These are phyloP conservation scores for Talaromyces sp. DNA, from an alignment of 2,329 filamentous ascomycete species.

Conservation along the genomic window DNA sequence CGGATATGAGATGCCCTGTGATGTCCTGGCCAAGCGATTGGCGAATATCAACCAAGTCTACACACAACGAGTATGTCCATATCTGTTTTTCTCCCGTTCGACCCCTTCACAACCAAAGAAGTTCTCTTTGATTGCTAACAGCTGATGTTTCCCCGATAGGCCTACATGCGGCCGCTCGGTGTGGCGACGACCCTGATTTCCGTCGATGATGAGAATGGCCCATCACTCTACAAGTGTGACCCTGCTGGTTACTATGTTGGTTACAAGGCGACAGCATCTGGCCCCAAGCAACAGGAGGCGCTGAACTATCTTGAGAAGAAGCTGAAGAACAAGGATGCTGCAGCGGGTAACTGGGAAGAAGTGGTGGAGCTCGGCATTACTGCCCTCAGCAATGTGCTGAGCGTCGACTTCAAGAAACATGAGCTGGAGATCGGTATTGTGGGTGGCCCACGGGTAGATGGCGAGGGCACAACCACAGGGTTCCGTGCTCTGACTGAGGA, in stretches of 20 bases:
- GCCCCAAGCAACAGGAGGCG: conserved; percentile 97
- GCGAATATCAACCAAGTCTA: conserved; percentile 99
- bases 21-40: conserved; percentile 92
- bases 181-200: conserved; percentile 95
- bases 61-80: conserved; percentile 78
- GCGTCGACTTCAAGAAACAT: conserved; percentile 99
- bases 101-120: too few species aligned
- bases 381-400: conserved; percentile 91
- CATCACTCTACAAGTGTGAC: conserved; percentile 97
- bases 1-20: conserved; percentile 99
- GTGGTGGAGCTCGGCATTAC: conserved; percentile 97
- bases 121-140: not conserved
- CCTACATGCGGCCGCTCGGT: conserved; percentile 97
- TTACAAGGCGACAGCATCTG: conserved; percentile 97
- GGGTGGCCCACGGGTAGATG: conserved; percentile 80
- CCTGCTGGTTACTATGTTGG: conserved; percentile 97
- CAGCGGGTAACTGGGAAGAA: conserved; percentile 92
- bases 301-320: conserved; percentile 99
- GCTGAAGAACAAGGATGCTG: conserved; percentile 97
- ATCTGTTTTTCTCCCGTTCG: too few species aligned
- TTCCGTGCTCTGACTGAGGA: conserved; percentile 94
- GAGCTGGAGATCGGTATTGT: conserved; percentile 98
- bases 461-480: conserved; percentile 74
- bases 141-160: conserved; percentile 51
- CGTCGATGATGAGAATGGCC: conserved; percentile 86